These are phyloP conservation scores for Spinellus fusiger DNA, from an alignment of 192 early-diverging fungal species.

Conservation along the genomic window DNA sequence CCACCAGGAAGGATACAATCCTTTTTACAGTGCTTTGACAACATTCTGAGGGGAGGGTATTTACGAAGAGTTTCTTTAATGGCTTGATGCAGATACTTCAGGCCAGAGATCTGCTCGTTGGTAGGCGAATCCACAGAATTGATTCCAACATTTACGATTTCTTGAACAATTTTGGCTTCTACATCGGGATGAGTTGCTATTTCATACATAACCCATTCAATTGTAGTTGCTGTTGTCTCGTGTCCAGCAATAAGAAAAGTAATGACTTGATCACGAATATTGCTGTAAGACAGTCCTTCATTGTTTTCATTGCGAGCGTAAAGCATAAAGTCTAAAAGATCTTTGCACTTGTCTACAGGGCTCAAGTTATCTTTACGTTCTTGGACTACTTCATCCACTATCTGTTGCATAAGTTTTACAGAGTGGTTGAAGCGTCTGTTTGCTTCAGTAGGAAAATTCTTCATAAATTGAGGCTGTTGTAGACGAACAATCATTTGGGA, in stretches of 20 bases:
- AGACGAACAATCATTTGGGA: constrained; percentile 24
- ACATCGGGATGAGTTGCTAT: constrained; percentile 40
- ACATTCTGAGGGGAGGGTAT: constrained; percentile 42
- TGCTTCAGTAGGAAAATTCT: constrained; percentile 33
- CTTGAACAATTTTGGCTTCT: constrained; percentile 34
- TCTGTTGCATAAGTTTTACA: constrained; percentile 37
- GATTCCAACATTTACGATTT: constrained; percentile 43
- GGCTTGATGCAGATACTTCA: constrained; percentile 45
- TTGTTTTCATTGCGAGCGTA: constrained; percentile 36
- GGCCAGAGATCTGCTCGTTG: constrained; percentile 27
- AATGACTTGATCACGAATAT: constrained; percentile 59
- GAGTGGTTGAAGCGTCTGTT: constrained; percentile 35
- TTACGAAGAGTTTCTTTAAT: constrained; percentile 55
- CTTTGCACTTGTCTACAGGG: constrained; percentile 26
- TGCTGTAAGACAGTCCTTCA: constrained; percentile 29
- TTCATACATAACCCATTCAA: constrained; percentile 46
- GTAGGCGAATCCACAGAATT: constrained; percentile 21
- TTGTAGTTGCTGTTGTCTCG: constrained; percentile 45
- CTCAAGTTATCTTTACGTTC: constrained; percentile 36
- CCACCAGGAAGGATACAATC: constrained; percentile 44
- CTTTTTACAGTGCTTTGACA: constrained; percentile 33
- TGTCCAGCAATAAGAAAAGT: constrained; percentile 58
- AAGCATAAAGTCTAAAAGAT: constrained; percentile 54
- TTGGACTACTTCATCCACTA: constrained; percentile 45
- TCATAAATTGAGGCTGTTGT: constrained; percentile 32